These are phyloP conservation scores for Iris pallida DNA, from an alignment of 116 monocot species.

Conservation along the genomic window DNA sequence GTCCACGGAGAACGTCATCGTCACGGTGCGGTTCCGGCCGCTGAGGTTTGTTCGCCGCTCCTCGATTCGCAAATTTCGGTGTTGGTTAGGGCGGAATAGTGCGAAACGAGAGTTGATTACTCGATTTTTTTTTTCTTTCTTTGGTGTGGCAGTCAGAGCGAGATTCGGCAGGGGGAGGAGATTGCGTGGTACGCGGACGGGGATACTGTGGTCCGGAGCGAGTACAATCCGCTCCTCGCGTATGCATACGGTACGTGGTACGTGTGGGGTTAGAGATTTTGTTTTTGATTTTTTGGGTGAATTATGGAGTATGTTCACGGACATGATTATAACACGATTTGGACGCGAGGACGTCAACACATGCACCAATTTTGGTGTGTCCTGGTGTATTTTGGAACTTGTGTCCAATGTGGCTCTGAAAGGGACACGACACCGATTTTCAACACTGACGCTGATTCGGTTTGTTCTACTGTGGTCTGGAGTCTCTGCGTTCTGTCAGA, in stretches of 20 bases:
- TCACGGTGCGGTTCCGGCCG: slow-evolving; percentile 94
- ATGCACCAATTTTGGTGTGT: too few relatives aligned
- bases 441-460: too few relatives aligned
- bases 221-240: slow-evolving; percentile 60
- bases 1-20: slow-evolving; percentile 82
- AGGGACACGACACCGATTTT: too few relatives aligned
- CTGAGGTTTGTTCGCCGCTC: slow-evolving; percentile 50
- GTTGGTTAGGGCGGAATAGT: background rate
- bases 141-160: slow-evolving; percentile 54
- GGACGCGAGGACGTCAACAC: too few relatives aligned
- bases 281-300: background rate
- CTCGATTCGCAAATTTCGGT: background rate
- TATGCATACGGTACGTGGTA: slow-evolving; percentile 86
- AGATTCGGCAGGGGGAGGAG: slow-evolving; percentile 89
- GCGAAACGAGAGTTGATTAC: slow-evolving; percentile 6
- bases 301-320: background rate
- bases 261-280: background rate
- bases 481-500: too few relatives aligned
- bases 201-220: slow-evolving; percentile 74
- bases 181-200: slow-evolving; percentile 97
- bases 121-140: slow-evolving; percentile 9
- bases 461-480: too few relatives aligned
- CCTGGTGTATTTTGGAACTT: too few relatives aligned
- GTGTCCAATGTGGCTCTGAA: too few relatives aligned
- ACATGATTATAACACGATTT: too few relatives aligned